A percentile compares a stretch with the other conserved stretches of the same genome.
Evolutionary conservation across 192 early-diverging fungal genomes (phyloP).

Genomic region (Coemansia umbellata): DNA sequence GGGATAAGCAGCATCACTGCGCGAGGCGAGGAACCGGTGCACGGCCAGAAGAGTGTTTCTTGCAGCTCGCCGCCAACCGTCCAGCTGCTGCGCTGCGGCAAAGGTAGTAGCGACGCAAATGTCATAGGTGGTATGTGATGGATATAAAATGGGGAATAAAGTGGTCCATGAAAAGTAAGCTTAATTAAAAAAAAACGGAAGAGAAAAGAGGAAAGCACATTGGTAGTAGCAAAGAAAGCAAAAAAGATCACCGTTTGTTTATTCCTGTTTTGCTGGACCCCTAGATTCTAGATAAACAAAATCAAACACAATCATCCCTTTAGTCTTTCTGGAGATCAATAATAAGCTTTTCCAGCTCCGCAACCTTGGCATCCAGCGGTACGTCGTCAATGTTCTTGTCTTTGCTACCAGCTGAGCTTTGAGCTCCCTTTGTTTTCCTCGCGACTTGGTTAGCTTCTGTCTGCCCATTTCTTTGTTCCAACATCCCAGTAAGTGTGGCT

Average conservation of each 20-base stretch:
- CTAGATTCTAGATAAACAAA: too few species aligned
- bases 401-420: background rate
- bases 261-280: too few species aligned
- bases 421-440: too few species aligned
- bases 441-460: background rate
- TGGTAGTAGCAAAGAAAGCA: too few species aligned
- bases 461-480: background rate
- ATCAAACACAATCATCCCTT: too few species aligned
- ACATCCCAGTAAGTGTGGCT: conserved; percentile 10
- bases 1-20: conserved; percentile 56
- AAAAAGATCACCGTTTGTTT: too few species aligned
- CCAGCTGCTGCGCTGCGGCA: conserved; percentile 40
- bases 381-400: conserved; percentile 6
- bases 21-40: background rate
- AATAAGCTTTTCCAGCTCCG: conserved; percentile 44
- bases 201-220: background rate
- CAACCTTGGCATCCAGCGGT: conserved; percentile 45
- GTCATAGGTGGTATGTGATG: too few species aligned
- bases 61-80: conserved; percentile 25
- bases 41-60: conserved; percentile 48
- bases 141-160: too few species aligned
- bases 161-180: background rate
- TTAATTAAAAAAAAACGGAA: conserved; percentile 6
- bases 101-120: conserved; percentile 20
- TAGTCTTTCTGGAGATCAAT: conserved; percentile 28